phyloP scores from a whole-genome alignment of 805 yeast species.

The Yarrowia sp. region DNA sequence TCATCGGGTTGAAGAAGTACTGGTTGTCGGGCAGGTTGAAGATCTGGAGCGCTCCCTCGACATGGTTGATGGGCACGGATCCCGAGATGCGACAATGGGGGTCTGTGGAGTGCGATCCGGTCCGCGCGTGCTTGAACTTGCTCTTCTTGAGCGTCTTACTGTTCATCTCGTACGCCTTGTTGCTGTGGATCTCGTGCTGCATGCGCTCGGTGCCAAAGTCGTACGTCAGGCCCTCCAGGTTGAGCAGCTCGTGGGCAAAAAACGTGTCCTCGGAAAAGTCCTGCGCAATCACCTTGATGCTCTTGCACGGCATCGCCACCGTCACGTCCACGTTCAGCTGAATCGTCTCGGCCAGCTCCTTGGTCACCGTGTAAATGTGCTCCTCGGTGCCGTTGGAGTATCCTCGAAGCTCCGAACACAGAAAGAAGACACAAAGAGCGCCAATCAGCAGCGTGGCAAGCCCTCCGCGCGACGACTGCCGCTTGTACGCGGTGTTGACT shows the following conservation, averaged over 20 bases:
- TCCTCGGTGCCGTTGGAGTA: slow-evolving; percentile 78
- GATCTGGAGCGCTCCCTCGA: slow-evolving; percentile 80
- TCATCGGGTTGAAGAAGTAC: slow-evolving; percentile 36
- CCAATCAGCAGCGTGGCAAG: slow-evolving; percentile 63
- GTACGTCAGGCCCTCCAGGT: slow-evolving; percentile 56
- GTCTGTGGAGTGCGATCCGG: not conserved
- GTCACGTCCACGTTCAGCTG: slow-evolving; percentile 75
- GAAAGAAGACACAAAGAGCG: slow-evolving; percentile 59
- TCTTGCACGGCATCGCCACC: slow-evolving; percentile 81
- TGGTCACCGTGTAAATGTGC: slow-evolving; percentile 74
- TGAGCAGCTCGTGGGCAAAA: slow-evolving; percentile 71
- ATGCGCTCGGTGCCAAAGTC: slow-evolving; percentile 26
- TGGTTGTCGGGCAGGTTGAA: slow-evolving; percentile 45
- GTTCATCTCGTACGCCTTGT: slow-evolving; percentile 21
- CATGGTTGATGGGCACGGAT: slow-evolving; percentile 68
- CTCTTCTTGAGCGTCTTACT: not conserved
- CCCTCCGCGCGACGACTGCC: slow-evolving; percentile 76
- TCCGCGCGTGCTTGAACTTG: not conserved
- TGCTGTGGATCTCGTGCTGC: slow-evolving; percentile 10
- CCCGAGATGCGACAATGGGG: slow-evolving; percentile 34
- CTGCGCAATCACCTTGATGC: slow-evolving; percentile 67
- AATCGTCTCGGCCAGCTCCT: slow-evolving; percentile 53
- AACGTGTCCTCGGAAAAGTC: slow-evolving; percentile 77
- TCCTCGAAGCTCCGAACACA: slow-evolving; percentile 84
- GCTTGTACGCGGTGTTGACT: slow-evolving; percentile 65